phyloP scores from a whole-genome alignment of 805 yeast genomes.

The Brettanomyces sp. region DNA sequence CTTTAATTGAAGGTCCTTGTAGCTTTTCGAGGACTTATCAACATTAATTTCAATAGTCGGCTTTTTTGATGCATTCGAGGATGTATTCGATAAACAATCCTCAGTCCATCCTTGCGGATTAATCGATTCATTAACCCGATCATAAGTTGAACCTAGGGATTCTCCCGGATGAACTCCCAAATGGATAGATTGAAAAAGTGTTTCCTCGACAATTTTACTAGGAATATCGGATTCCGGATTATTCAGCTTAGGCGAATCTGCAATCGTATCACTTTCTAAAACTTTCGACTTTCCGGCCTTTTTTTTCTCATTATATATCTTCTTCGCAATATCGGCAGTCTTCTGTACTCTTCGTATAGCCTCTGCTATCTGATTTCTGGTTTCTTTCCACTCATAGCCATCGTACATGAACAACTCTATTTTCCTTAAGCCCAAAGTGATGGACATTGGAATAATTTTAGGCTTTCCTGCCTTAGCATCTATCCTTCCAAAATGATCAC shows the following conservation, averaged over 20 bases:
- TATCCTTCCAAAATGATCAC: slow-evolving; percentile 12
- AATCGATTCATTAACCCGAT: slow-evolving; percentile 9
- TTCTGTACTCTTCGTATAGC: slow-evolving; percentile 57
- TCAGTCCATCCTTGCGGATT: slow-evolving; percentile 7
- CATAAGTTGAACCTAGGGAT: slow-evolving; percentile 37
- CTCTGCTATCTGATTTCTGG: slow-evolving; percentile 56
- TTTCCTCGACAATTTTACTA: slow-evolving; percentile 41
- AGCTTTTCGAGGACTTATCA: slow-evolving; percentile 23
- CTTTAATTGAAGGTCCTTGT: slow-evolving; percentile 45
- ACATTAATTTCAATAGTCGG: slow-evolving; percentile 1
- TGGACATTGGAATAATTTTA: slow-evolving; percentile 19
- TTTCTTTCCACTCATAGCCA: slow-evolving; percentile 87
- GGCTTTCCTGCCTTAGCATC: slow-evolving; percentile 1
- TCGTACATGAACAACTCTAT: slow-evolving; percentile 52
- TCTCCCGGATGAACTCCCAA: slow-evolving; percentile 45
- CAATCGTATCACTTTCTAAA: slow-evolving; percentile 2
- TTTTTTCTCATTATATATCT: background rate
- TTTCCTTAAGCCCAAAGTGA: slow-evolving; percentile 29
- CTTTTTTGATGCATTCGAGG: slow-evolving; percentile 8
- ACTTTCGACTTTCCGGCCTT: slow-evolving; percentile 3
- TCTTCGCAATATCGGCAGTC: slow-evolving; percentile 22
- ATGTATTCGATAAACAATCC: slow-evolving; percentile 6
- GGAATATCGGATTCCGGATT: slow-evolving; percentile 1
- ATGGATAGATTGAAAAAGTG: slow-evolving; percentile 72
- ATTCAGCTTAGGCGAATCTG: slow-evolving; percentile 14